phyloP scores from a whole-genome alignment of 768 basidiomycete species.

The Hygrophoropsis aurantiaca region DNA sequence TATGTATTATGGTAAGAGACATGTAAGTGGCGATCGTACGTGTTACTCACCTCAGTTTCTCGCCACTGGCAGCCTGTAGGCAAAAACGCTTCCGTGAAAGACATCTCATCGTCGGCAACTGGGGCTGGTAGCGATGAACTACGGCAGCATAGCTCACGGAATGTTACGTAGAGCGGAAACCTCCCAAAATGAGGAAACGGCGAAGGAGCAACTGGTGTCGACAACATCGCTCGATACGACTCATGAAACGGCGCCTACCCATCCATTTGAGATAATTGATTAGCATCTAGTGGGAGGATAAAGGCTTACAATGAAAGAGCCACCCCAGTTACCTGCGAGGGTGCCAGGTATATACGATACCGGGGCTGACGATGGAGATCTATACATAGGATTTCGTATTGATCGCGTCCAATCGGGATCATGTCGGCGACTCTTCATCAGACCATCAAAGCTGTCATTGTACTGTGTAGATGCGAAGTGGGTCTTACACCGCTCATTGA shows the following conservation, averaged over 20 bases:
- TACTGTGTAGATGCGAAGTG: slow-evolving; percentile 28
- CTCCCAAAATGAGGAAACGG: slow-evolving; percentile 37
- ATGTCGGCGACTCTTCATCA: slow-evolving; percentile 28
- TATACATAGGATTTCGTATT: slow-evolving; percentile 5
- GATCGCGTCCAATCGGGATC: slow-evolving; percentile 31
- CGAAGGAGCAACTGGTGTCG: slow-evolving; percentile 31
- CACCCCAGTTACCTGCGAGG: slow-evolving; percentile 50
- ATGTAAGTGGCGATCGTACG: background rate
- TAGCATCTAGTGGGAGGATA: background rate
- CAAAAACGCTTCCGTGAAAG: slow-evolving; percentile 46
- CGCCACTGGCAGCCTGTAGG: slow-evolving; percentile 37
- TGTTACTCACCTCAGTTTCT: slow-evolving; percentile 25
- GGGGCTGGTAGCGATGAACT: slow-evolving; percentile 35
- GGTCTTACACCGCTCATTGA: slow-evolving; percentile 42
- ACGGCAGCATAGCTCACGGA: slow-evolving; percentile 49
- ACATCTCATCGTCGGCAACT: slow-evolving; percentile 30
- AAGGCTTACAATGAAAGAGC: slow-evolving; percentile 44
- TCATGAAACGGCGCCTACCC: slow-evolving; percentile 39
- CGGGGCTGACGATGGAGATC: slow-evolving; percentile 2
- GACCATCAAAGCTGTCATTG: slow-evolving; percentile 14
- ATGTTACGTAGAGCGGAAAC: slow-evolving; percentile 46
- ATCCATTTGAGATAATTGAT: slow-evolving; percentile 1
- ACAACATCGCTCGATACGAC: slow-evolving; percentile 39
- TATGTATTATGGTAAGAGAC: slow-evolving; percentile 2
- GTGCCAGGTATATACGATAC: slow-evolving; percentile 41